Evolutionary conservation across 2,329 filamentous ascomycete genomes (phyloP).

Genomic region (Aspergillus carbonarius): DNA sequence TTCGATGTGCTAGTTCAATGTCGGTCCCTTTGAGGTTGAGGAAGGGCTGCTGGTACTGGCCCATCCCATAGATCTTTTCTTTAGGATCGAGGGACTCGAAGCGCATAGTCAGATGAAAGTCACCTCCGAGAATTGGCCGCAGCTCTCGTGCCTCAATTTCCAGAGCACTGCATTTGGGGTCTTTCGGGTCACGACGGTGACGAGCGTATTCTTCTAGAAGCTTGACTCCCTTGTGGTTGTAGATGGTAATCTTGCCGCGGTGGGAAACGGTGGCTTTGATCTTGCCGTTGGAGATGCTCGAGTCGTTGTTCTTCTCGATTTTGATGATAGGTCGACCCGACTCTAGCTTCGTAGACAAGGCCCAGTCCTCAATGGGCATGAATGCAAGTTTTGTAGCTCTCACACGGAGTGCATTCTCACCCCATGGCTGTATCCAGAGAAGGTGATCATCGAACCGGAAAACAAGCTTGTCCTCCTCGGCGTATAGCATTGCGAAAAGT

Average conservation of each 20-base stretch:
- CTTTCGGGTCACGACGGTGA: constrained; percentile 50
- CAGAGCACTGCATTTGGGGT: constrained; percentile 61
- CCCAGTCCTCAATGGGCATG: constrained; percentile 40
- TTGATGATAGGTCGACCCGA: constrained; percentile 15
- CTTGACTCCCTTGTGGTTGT: constrained; percentile 42
- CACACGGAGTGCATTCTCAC: constrained; percentile 39
- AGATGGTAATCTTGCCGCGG: constrained; percentile 53
- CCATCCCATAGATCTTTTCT: constrained; percentile 68
- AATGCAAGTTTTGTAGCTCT: constrained; percentile 38
- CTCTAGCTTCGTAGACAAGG: constrained; percentile 27
- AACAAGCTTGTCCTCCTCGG: constrained; percentile 35
- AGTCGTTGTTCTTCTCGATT: constrained; percentile 26
- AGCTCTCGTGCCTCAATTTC: constrained; percentile 60
- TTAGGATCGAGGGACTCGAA: constrained; percentile 56
- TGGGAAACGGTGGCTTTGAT: constrained; percentile 50
- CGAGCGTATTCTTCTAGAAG: constrained; percentile 57
- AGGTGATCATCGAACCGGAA: constrained; percentile 41
- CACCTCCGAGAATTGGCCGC: constrained; percentile 52
- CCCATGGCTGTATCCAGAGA: constrained; percentile 42
- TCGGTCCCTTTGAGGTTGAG: constrained; percentile 64
- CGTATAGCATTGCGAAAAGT: constrained; percentile 30
- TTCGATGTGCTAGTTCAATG: constrained; percentile 64
- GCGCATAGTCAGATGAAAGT: constrained; percentile 59
- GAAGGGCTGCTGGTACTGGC: constrained; percentile 65
- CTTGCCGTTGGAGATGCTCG: constrained; percentile 50